A percentile compares a stretch with the other conserved stretches of the same genome.
These are phyloP conservation scores for Fraxinus ornus DNA, from an alignment of 305 asterid species.

Conservation along the genomic window DNA sequence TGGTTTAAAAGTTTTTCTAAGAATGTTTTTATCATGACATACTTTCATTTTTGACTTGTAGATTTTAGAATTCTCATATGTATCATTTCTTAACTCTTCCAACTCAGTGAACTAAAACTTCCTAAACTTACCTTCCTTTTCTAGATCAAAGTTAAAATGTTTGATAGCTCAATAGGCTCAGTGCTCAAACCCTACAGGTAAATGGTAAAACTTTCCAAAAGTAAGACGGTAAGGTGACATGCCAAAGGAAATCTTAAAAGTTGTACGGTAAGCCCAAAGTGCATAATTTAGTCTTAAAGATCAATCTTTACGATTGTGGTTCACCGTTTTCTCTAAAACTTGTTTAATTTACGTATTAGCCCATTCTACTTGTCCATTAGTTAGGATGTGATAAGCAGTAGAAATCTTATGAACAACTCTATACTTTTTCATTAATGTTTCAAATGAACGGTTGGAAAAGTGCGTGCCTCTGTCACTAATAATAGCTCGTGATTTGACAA, in stretches of 20 bases:
- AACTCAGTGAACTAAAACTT: too few relatives aligned
- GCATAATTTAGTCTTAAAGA: neutral
- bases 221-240: neutral
- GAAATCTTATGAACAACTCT: neutral
- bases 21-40: neutral
- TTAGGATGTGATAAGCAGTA: too few relatives aligned
- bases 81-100: neutral
- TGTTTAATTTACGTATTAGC: too few relatives aligned
- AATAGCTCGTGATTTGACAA: neutral
- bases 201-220: too few relatives aligned
- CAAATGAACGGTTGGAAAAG: neutral
- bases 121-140: neutral
- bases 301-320: neutral
- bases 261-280: neutral
- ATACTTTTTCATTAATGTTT: too few relatives aligned
- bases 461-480: neutral
- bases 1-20: neutral
- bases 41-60: neutral
- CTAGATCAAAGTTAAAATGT: neutral
- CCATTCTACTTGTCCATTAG: neutral
- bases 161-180: neutral
- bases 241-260: neutral
- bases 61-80: neutral
- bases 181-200: neutral
- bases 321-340: neutral